These are phyloP conservation scores for Senna tora DNA, from an alignment of 306 rosid species.

Conservation along the genomic window DNA sequence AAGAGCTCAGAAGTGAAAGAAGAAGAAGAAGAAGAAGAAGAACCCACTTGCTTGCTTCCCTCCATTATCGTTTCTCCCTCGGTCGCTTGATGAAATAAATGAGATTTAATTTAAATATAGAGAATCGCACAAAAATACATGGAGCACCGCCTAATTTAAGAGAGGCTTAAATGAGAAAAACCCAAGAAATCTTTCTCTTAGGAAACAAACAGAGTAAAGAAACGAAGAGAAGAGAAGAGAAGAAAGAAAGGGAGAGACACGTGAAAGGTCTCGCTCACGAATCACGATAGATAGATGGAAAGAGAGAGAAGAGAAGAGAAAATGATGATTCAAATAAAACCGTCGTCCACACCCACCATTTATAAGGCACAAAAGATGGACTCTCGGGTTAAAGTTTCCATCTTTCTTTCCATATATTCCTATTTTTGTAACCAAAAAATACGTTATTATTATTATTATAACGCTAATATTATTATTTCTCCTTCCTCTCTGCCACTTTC, in stretches of 20 bases:
- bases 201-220: conserved; percentile 35
- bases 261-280: conserved; percentile 44
- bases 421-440: no score
- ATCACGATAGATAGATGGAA: conserved; percentile 12
- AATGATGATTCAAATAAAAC: conserved; percentile 41
- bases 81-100: background rate
- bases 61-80: conserved; percentile 55
- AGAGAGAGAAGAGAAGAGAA: background rate
- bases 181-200: conserved; percentile 15
- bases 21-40: conserved; percentile 53
- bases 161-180: conserved; percentile 29
- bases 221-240: conserved; percentile 12
- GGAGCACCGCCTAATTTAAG: conserved; percentile 46
- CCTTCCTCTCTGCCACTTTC: background rate
- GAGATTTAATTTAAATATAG: background rate
- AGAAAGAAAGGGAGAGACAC: conserved; percentile 40
- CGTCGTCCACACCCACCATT: conserved; percentile 38
- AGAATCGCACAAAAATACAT: conserved; percentile 25
- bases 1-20: conserved; percentile 66
- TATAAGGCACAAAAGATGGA: conserved; percentile 47
- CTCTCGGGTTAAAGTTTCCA: conserved; percentile 1
- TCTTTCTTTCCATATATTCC: background rate
- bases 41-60: conserved; percentile 53
- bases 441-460: no score
- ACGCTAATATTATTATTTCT: no score